Conservation (phyloP, 1,284 basidiomycete genomes). For the Leccinum proliferum region DNA sequence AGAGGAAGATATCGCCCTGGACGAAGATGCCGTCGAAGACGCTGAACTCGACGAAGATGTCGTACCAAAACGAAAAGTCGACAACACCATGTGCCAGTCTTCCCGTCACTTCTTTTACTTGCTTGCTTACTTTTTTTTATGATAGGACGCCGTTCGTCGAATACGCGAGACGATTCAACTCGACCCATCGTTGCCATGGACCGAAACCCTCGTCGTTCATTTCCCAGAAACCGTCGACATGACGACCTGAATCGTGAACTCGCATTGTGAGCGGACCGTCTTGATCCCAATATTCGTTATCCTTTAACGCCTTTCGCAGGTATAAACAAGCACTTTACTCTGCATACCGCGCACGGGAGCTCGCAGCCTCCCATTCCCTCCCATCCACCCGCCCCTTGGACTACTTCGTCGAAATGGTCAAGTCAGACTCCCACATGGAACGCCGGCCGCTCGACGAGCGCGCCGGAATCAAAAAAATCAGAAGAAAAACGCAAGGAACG, state of each 20-base stretch:
- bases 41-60: constrained; percentile 68
- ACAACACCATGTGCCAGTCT: constrained; percentile 65
- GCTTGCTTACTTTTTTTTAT: background rate
- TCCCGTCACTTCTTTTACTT: background rate
- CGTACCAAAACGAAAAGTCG: constrained; percentile 75
- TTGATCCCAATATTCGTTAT: background rate
- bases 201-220: constrained; percentile 75
- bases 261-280: constrained; percentile 69
- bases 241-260: constrained; percentile 94
- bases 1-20: constrained; percentile 52
- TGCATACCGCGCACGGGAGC: constrained; percentile 68
- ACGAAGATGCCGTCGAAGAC: constrained; percentile 70
- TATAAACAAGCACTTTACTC: constrained; percentile 94
- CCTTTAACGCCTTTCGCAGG: constrained; percentile 36
- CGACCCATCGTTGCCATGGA: constrained; percentile 75
- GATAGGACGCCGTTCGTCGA: constrained; percentile 73
- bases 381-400: constrained; percentile 92
- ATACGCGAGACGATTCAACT: constrained; percentile 79
- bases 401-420: constrained; percentile 99
- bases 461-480: constrained; percentile 82
- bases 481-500: constrained; percentile 92
- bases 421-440: constrained; percentile 98
- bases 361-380: constrained; percentile 71
- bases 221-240: constrained; percentile 74
- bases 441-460: constrained; percentile 86